Evolutionary conservation across 1,139 yeast species (phyloP).

Genomic region (Candida labiduridarum): DNA sequence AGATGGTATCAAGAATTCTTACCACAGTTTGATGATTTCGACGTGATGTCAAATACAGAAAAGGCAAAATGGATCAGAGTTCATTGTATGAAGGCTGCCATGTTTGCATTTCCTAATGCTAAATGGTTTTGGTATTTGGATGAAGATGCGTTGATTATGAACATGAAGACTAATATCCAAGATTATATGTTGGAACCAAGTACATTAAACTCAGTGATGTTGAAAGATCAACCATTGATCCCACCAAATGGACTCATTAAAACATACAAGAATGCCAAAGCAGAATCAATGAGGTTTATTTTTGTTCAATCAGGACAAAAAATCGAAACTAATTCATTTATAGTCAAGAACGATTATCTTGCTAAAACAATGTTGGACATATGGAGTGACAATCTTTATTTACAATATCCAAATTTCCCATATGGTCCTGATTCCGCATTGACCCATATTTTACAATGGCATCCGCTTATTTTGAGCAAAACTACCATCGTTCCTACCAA

Average conservation of each 20-base stretch:
- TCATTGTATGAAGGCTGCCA: slow-evolving; percentile 71
- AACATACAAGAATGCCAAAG: slow-evolving; percentile 64
- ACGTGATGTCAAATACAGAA: slow-evolving; percentile 36
- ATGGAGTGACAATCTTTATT: slow-evolving; percentile 73
- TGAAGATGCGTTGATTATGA: slow-evolving; percentile 72
- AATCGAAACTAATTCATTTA: slow-evolving; percentile 67
- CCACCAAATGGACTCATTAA: slow-evolving; percentile 70
- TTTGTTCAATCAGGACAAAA: slow-evolving; percentile 66
- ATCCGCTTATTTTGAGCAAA: slow-evolving; percentile 72
- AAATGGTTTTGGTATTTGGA: slow-evolving; percentile 86
- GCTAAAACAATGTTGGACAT: slow-evolving; percentile 72
- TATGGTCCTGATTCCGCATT: slow-evolving; percentile 66
- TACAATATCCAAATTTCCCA: slow-evolving; percentile 64
- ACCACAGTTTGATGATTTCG: slow-evolving; percentile 53
- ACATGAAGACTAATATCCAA: slow-evolving; percentile 57
- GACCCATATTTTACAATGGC: slow-evolving; percentile 91
- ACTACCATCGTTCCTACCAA: slow-evolving; percentile 70
- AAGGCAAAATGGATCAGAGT: slow-evolving; percentile 61
- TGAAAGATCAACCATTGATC: slow-evolving; percentile 67
- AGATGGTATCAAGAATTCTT: slow-evolving; percentile 83
- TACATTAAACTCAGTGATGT: slow-evolving; percentile 57
- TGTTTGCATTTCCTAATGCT: slow-evolving; percentile 83
- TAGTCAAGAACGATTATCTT: slow-evolving; percentile 63
- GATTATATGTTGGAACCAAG: slow-evolving; percentile 59
- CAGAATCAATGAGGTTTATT: slow-evolving; percentile 57